A percentile compares a stretch with the other conserved stretches of the same genome.
phyloP scores from a whole-genome alignment of 108 stramenopile genomes.

The Stephanodiscus triporus region DNA sequence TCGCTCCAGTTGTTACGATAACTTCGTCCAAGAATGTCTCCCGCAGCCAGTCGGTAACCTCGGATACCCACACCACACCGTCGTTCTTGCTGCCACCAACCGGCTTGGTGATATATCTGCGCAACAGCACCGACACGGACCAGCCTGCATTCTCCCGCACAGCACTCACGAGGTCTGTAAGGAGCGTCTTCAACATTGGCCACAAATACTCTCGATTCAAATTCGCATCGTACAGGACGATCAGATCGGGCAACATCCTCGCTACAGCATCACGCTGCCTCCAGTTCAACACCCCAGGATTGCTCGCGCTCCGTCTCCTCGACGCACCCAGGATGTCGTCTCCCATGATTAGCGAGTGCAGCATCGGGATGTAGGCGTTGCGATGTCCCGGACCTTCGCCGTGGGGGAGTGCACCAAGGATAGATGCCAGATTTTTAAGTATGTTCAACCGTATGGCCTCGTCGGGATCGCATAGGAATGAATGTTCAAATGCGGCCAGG shows the following conservation, averaged over 20 bases:
- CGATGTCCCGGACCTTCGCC: slow-evolving; percentile 49
- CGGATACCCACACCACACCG: slow-evolving; percentile 44
- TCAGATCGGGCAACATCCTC: slow-evolving; percentile 78
- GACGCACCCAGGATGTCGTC: slow-evolving; percentile 75
- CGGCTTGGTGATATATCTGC: slow-evolving; percentile 53
- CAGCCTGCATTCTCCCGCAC: slow-evolving; percentile 85
- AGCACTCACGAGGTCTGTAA: slow-evolving; percentile 77
- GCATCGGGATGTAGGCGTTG: slow-evolving; percentile 69
- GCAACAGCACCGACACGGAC: slow-evolving; percentile 71
- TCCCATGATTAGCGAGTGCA: slow-evolving; percentile 76
- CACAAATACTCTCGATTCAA: slow-evolving; percentile 67
- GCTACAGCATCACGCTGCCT: slow-evolving; percentile 91
- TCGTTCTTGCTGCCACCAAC: slow-evolving; percentile 27
- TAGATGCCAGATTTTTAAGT: slow-evolving; percentile 78
- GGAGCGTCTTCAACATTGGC: slow-evolving; percentile 74
- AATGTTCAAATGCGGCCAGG: slow-evolving; percentile 66
- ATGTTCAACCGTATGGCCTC: slow-evolving; percentile 95
- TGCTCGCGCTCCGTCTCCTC: slow-evolving; percentile 72
- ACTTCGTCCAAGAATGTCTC: slow-evolving; percentile 62
- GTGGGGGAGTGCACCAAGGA: slow-evolving; percentile 69
- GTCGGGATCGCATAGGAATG: slow-evolving; percentile 90
- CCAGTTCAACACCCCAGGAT: slow-evolving; percentile 92
- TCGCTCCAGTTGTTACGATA: neutral
- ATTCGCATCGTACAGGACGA: slow-evolving; percentile 59
- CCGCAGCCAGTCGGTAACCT: slow-evolving; percentile 71